Evolutionary conservation across 208 protist genomes (phyloP), one percentile per base, ranked within the genome.

Genomic region (Blastocrithidia nonstop): DNA sequence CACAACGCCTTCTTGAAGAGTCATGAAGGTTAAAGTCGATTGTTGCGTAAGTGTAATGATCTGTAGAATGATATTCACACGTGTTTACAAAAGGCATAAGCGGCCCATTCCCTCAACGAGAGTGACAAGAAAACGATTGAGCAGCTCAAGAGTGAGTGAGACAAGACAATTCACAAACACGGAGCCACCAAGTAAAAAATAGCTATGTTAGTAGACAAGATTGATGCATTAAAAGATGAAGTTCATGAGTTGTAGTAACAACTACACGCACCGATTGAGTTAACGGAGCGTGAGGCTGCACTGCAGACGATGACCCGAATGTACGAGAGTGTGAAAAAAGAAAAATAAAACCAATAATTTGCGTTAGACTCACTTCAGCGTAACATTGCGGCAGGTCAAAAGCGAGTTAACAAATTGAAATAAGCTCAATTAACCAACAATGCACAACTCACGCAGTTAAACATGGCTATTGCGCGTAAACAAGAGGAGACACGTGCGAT

Each of bases 11-110:
- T 98, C 16, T 70, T 96, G 26, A 95, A 96, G 65, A 96, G 89
- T 37, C 94, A 98, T 62, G 95, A 98, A 54, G 95, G 79, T 35
- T 96, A 99, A 62, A 95, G 96, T 54, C 71, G 93, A 19, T 62
- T 99, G 26, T 82, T 98, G 28, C 80, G 93, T 37, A 96, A 96
- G 64, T 97, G 94, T 54, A 28, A 71, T 0, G 88, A 97, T 45
- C 68, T 99, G 9, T 96, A 96, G 58, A 55, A 57, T 11, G 91
- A 98, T 53, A 97, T 98, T 45, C 63, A 96, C 15, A 69, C 88
- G 0, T 98, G 97, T 45, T 66, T 86, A 2, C 56, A 79, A 11
- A 98, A 98, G 70, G 82, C 97, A 16, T 71, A 93, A 22, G 63
- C 90, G 1, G 94, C 95, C 8, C 62, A 97, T 24, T 79, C 94